Conservation (phyloP, 2,329 filamentous ascomycete species). For the Clonostachys byssicola region DNA sequence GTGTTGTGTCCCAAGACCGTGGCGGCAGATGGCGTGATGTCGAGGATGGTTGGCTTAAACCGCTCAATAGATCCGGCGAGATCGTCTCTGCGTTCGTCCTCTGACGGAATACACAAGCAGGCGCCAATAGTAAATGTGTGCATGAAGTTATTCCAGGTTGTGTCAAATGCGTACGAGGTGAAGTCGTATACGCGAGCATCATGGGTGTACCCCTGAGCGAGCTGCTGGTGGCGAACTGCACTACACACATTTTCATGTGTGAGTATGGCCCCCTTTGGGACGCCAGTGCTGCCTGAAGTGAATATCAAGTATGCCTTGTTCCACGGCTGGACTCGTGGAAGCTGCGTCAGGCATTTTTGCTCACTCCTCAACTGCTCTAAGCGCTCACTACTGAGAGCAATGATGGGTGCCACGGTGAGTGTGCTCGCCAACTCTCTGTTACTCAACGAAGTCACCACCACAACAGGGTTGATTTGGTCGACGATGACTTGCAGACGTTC, state of each 20-base stretch:
- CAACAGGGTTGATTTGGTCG: conserved; percentile 1
- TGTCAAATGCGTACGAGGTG: conserved; percentile 49
- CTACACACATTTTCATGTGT: conserved; percentile 3
- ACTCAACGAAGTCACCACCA: neutral
- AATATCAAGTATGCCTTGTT: conserved; percentile 30
- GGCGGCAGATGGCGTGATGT: conserved; percentile 6
- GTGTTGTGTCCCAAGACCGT: conserved; percentile 1
- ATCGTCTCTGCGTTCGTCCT: conserved; percentile 4
- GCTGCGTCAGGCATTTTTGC: neutral
- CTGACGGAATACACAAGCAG: conserved; percentile 11
- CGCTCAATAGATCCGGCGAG: conserved; percentile 5
- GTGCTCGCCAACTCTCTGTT: neutral
- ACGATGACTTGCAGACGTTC: conserved; percentile 8
- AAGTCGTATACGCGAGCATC: conserved; percentile 40
- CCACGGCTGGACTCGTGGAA: conserved; percentile 10
- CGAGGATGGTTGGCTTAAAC: conserved; percentile 2
- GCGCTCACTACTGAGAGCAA: neutral
- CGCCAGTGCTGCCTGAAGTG: conserved; percentile 55
- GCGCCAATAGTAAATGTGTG: conserved; percentile 4
- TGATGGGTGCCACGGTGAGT: neutral
- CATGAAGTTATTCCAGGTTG: conserved; percentile 28
- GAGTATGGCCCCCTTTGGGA: conserved; percentile 41
- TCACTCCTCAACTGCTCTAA: neutral
- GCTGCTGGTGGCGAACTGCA: conserved; percentile 27
- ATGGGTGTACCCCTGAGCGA: conserved; percentile 32